phyloP scores from a whole-genome alignment of 176 grass and related monocot species.

The Raddia guianensis region DNA sequence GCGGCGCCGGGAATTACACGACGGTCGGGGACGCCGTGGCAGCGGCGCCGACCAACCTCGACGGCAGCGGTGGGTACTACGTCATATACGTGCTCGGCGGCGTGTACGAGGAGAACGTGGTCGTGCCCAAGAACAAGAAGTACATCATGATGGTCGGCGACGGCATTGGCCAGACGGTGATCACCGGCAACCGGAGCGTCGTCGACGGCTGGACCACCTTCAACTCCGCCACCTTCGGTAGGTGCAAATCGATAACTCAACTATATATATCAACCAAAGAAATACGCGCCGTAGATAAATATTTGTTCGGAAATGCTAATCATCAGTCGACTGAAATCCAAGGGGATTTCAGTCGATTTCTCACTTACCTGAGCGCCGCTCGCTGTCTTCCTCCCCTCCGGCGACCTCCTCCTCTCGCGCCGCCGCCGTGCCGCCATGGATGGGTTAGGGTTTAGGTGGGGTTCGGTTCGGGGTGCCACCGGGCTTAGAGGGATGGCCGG shows the following conservation, averaged over 20 bases:
- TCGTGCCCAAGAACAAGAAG: conserved; percentile 60
- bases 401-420: too few species aligned
- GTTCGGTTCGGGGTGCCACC: too few species aligned
- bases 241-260: not conserved
- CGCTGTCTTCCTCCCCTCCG: too few species aligned
- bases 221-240: conserved; percentile 84
- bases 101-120: conserved; percentile 89
- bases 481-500: too few species aligned
- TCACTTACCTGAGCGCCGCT: too few species aligned
- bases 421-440: too few species aligned
- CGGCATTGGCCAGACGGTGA: conserved; percentile 73
- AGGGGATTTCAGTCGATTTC: too few species aligned
- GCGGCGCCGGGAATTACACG: conserved; percentile 62
- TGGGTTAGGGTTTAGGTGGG: too few species aligned
- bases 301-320: too few species aligned
- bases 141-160: conserved; percentile 92
- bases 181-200: conserved; percentile 77
- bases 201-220: conserved; percentile 81
- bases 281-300: not conserved
- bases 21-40: conserved; percentile 63
- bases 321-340: too few species aligned
- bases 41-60: conserved; percentile 58
- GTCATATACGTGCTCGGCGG: conserved; percentile 72
- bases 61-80: conserved; percentile 73
- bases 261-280: too few species aligned